A percentile compares a stretch with the other conserved stretches of the same genome.
phyloP scores from a whole-genome alignment of 768 basidiomycete genomes.

The Nidularia pulvinata region DNA sequence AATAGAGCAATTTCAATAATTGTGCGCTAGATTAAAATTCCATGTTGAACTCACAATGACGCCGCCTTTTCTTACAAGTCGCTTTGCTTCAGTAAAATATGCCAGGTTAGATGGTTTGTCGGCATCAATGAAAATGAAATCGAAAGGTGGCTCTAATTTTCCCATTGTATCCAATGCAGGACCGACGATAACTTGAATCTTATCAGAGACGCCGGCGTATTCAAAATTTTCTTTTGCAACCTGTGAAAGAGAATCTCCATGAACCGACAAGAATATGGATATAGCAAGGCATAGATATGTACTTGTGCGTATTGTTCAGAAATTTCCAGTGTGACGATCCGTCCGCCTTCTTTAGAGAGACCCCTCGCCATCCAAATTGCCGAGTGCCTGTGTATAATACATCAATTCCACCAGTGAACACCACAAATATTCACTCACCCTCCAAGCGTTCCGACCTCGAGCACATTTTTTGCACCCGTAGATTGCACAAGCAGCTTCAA shows the following conservation, averaged over 20 bases:
- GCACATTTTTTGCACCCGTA: constrained; percentile 51
- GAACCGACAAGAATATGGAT: not conserved
- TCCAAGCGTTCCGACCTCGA: constrained; percentile 70
- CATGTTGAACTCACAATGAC: constrained; percentile 55
- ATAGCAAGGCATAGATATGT: not conserved
- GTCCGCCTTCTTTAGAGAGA: not conserved
- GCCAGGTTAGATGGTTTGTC: constrained; percentile 56
- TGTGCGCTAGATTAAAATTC: not conserved
- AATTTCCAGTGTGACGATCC: not conserved
- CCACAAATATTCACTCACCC: constrained; percentile 38
- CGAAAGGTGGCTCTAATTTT: constrained; percentile 51
- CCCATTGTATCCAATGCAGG: constrained; percentile 49
- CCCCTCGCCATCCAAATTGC: not conserved
- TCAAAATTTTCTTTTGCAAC: not conserved
- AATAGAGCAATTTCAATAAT: not conserved
- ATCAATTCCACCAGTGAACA: not conserved
- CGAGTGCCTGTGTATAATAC: not conserved
- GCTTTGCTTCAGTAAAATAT: constrained; percentile 62
- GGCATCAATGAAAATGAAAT: constrained; percentile 73
- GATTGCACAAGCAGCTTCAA: constrained; percentile 50
- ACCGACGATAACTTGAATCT: constrained; percentile 50
- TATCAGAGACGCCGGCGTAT: constrained; percentile 51
- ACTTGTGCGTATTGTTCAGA: not conserved
- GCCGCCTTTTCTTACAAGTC: constrained; percentile 57
- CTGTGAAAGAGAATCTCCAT: not conserved